phyloP scores from a whole-genome alignment of 1,284 basidiomycete genomes.

The Pseudozyma tsukubaensis region DNA sequence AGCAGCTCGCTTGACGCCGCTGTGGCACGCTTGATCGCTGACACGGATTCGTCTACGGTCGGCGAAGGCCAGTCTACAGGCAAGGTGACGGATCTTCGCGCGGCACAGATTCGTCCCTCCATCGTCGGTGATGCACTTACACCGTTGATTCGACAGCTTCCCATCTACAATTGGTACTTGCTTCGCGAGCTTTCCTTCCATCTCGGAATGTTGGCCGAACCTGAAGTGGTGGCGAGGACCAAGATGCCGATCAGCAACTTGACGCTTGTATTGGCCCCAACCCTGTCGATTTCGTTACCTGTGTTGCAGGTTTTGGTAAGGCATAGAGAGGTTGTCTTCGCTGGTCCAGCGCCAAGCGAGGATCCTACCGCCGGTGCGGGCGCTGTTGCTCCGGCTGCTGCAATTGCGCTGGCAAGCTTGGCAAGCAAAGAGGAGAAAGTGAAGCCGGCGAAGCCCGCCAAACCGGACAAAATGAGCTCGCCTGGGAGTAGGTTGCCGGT shows the following conservation, averaged over 20 bases:
- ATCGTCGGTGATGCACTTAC: constrained; percentile 17
- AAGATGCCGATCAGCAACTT: constrained; percentile 66
- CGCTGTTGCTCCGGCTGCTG: constrained; percentile 7
- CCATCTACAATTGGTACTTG: constrained; percentile 62
- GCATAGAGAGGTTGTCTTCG: constrained; percentile 44
- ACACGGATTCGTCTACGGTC: background rate
- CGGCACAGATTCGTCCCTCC: constrained; percentile 9
- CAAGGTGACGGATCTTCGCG: constrained; percentile 18
- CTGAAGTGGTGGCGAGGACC: constrained; percentile 47
- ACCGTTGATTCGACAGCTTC: constrained; percentile 45
- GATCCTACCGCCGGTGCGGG: background rate
- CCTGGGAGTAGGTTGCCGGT: constrained; percentile 30
- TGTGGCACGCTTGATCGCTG: constrained; percentile 15
- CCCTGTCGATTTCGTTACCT: constrained; percentile 54
- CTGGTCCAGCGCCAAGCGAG: constrained; percentile 15
- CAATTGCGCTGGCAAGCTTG: background rate
- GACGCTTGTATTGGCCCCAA: constrained; percentile 64
- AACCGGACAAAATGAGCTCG: constrained; percentile 23
- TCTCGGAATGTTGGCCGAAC: constrained; percentile 42
- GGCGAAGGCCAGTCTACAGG: background rate
- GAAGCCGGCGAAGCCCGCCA: constrained; percentile 23
- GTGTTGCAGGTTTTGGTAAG: constrained; percentile 58
- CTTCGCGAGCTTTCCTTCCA: constrained; percentile 61
- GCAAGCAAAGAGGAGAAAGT: background rate
- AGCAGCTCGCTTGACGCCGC: constrained; percentile 38